Base-by-base conservation (phyloP, 805 yeast genomes). In the Metschnikowia borealis region DNA sequence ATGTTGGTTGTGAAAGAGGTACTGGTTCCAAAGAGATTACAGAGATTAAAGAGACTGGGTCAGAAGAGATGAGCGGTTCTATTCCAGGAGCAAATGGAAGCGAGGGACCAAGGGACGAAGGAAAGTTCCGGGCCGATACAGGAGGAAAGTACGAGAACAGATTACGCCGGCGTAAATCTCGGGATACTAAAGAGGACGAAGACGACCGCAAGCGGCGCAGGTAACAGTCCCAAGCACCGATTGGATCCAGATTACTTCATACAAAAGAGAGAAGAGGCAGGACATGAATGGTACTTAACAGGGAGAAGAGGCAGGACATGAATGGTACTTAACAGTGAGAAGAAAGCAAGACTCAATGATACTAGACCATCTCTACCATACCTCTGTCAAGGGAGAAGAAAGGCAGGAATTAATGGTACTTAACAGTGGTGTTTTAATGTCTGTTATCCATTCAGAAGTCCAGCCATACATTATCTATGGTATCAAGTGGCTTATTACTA, bases 91-190 rank as follows among this genome's bases (percentile, higher is more conserved):
- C 18, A 13, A 18, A 3, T 7, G 39, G 21, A 13, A 20, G 13
- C 7, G 39, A 37, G 29, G n/a, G 11, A 6, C n/a, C 23, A 14
- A 18, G 23, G 8, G 17, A 20, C 21, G 45, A 41, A 15, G 15
- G 17, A 39, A 31, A 26, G 36, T 20, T 13, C 34, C 45, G 49
- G 17, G 42, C 43, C 11, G 54, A 51, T 14, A 33, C 39, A 5
- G 61, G 59, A 2, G 61, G 61, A 7, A 57, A 54, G 41, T 57
- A 57, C 41, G 61, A 56, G 15, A 54, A 54, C 44, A 33, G 61
- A 47, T 39, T 57, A 34, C 56, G 61, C 35, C 51, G 59, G 44
- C 56, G 61, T 37, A 54, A 51, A 29, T 53, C 55, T n/a, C 55
- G 55, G 4, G 53, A 49, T 15, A 44, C 40, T 40, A 53, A 41